A percentile compares a stretch with the other conserved stretches of the same genome.
These are phyloP conservation scores for Lagenidium sp. DNA, from an alignment of 352 stramenopile genomes.

Conservation along the genomic window DNA sequence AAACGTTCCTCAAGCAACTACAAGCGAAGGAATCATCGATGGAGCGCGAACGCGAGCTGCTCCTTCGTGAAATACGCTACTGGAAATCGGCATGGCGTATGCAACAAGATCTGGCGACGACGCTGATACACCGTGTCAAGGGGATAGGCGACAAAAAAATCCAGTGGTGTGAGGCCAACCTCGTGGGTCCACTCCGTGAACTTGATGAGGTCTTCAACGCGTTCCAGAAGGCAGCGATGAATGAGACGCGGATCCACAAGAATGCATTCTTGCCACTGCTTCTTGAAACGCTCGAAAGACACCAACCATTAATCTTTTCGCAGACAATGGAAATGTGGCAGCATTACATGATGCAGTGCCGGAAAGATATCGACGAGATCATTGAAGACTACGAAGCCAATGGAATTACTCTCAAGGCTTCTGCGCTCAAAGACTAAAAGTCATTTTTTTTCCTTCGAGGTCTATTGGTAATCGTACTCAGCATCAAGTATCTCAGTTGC, in stretches of 20 bases:
- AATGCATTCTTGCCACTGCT: constrained; percentile 15
- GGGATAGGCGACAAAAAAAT: constrained; percentile 14
- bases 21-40: constrained; percentile 6
- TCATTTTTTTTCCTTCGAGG: not conserved
- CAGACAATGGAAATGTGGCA: constrained; percentile 15
- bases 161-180: constrained; percentile 8
- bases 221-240: constrained; percentile 5
- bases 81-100: constrained; percentile 13
- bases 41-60: not conserved
- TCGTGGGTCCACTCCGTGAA: constrained; percentile 8
- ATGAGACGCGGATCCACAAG: constrained; percentile 14
- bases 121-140: constrained; percentile 9
- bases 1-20: constrained; percentile 15
- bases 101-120: constrained; percentile 7
- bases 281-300: constrained; percentile 11
- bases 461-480: not conserved
- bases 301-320: constrained; percentile 8
- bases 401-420: constrained; percentile 2
- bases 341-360: constrained; percentile 2
- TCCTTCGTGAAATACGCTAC: constrained; percentile 3
- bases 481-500: not conserved
- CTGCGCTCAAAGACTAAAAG: not conserved
- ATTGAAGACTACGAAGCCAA: constrained; percentile 13
- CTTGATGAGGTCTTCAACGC: constrained; percentile 12
- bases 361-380: constrained; percentile 6